Base-by-base conservation (phyloP, 2,329 filamentous ascomycete genomes). In the Penicillium sp. region DNA sequence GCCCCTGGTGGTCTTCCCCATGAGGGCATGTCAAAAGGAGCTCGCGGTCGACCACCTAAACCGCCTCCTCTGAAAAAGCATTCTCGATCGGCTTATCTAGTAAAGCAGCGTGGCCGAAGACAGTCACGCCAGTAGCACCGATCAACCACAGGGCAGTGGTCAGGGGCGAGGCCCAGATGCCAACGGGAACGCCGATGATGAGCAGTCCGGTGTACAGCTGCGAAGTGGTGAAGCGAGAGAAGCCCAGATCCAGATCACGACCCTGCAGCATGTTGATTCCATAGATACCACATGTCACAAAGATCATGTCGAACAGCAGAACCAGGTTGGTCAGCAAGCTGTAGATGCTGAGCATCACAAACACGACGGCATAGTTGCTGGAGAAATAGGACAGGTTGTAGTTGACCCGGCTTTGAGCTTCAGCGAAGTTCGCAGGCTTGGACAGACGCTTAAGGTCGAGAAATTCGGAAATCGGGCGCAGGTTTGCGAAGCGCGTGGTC, bases 41-140 rank as follows among this genome's bases (percentile, higher is more conserved):
- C 88, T 94, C 89, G 94, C 94, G 93, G 93, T 91, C 93, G 94
- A 97, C 92, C 92, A 95, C 84, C 87, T 97, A 99, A 89, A 99
- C 94, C 92, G 94, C 93, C 93, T 99, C 94, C 92, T 95, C 94
- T 84, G 93, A 97, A 97, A 99, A 99, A 97, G 92, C 92, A 92
- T 95, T 93, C 87, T 97, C 94, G 81, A 97, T 96, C 56, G 93
- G 93, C 84, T 96, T 97, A 75, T 97, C 93, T 88, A 97, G 87
- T 73, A 97, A 85, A 61, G 91, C 84, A 66, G 94, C 94, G 79
- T 99, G 94, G 77, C 94, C 94, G 64, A 97, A 80, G 65, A 97
- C 95, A 73, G 87, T 90, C 73, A 97, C 91, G 74, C 91, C 92
- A 66, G 89, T 93, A 67, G 94, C 94, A 73, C 94, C 94, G 71